Conservation (phyloP, 208 protist species). For the Leishmania mexicana region DNA sequence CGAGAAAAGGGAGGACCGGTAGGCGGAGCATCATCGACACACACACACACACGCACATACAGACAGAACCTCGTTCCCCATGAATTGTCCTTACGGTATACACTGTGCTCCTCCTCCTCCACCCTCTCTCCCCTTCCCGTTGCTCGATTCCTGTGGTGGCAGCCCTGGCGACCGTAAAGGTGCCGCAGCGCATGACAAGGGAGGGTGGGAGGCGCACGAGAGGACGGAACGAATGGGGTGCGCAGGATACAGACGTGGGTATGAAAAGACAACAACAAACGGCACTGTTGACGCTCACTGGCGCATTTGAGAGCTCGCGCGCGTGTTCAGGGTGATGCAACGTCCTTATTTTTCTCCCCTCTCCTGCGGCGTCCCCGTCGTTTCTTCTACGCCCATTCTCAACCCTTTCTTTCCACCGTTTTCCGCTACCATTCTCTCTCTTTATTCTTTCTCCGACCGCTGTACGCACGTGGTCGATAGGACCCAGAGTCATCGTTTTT, state of each 20-base stretch:
- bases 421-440: neutral
- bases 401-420: neutral
- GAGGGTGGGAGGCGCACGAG: neutral
- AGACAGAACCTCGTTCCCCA: neutral
- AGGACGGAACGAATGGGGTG: neutral
- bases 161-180: neutral
- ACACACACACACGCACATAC: neutral
- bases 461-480: neutral
- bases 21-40: neutral
- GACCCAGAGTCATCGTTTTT: constrained; percentile 6
- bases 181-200: neutral
- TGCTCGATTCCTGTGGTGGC: neutral
- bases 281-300: neutral
- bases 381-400: constrained; percentile 4
- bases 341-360: constrained; percentile 1
- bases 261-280: neutral
- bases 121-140: neutral
- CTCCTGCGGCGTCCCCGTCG: neutral
- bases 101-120: neutral
- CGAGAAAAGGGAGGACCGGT: neutral
- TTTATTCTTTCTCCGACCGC: neutral
- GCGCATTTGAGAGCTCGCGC: neutral
- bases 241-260: neutral
- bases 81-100: neutral
- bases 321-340: neutral